Base-by-base conservation (phyloP, 2,329 filamentous ascomycete species). In the Neurospora sp. region DNA sequence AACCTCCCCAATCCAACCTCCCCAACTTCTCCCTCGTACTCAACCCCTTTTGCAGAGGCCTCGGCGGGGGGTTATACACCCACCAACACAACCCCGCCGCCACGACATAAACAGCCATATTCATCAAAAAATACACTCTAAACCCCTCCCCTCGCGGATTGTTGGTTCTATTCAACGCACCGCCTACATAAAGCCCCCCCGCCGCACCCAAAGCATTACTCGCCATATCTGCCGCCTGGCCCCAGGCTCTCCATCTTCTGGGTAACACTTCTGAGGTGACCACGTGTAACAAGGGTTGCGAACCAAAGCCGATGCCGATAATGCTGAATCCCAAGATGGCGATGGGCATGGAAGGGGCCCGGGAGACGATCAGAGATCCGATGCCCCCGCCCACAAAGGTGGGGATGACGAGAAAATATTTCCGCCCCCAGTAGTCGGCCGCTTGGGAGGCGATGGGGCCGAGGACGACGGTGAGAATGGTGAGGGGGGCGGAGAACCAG, bases 351-450 rank as follows among this genome's bases (percentile, higher is more conserved):
- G 72, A 73, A 28, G 66, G 75, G 4, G 81, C 80, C 6, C 78
- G 76, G 23, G 78, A 73, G 13, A 82, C 77, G n/a, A 82, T 72
- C 23, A 82, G 71, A 8, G 73, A 78, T 1, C 81, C 81, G 2
- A 79, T 69, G 0, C 52, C 23, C 19, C 74, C 77, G 19, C 81
- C 81, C 43, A 76, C 75, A 13, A 77, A 38, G 1, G 77, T 80
- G 10, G 78, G 75, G 23, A 77, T 67, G 36, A 82, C 75, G n/a
- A 83, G 77, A 69, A 82, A 79, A 78, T 77, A 80, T 74, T 78
- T 78, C 8, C 81, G 77, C n/a, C 81, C 80, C 81, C 80, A 82
- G 74, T 80, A 81, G 72, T 83, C 81, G 23, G 80, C 78, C 0
- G 79, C 81, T 70, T 82, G 81, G 13, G 79, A 79, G 11, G 81